Evolutionary conservation across 768 basidiomycete species (phyloP).

Genomic region (Favolaschia claudopus): DNA sequence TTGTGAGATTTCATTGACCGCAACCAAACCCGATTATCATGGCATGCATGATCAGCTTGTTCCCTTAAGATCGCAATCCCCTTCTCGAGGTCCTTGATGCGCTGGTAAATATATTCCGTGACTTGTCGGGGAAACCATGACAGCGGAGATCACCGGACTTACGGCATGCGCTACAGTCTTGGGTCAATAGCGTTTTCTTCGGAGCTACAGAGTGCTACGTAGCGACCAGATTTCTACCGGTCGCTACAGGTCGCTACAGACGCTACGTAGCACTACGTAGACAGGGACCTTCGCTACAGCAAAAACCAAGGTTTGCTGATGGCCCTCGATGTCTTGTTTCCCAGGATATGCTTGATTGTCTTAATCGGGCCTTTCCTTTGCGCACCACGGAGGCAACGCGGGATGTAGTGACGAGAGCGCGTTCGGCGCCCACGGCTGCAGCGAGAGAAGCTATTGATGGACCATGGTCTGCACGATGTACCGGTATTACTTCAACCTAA

Average conservation of each 20-base stretch:
- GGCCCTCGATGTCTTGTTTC: conserved; percentile 37
- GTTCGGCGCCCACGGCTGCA: background rate
- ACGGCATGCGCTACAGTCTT: too few relatives aligned
- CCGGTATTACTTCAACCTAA: background rate
- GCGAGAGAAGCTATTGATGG: background rate
- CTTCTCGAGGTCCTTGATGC: too few relatives aligned
- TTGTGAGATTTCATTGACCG: too few relatives aligned
- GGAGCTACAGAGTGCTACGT: too few relatives aligned
- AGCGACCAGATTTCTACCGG: too few relatives aligned
- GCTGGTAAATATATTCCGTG: too few relatives aligned
- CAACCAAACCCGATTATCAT: too few relatives aligned
- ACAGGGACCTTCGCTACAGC: conserved; percentile 25
- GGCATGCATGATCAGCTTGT: too few relatives aligned
- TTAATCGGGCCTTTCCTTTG: background rate
- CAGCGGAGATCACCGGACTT: too few relatives aligned
- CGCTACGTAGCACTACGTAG: conserved; percentile 40
- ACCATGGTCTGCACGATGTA: conserved; percentile 1
- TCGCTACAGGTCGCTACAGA: conserved; percentile 35
- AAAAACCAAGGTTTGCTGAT: conserved; percentile 30
- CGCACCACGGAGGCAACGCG: background rate
- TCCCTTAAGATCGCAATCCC: too few relatives aligned
- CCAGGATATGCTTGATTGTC: background rate
- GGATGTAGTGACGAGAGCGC: background rate
- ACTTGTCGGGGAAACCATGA: too few relatives aligned
- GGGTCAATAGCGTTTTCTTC: too few relatives aligned